A percentile compares a stretch with the other conserved stretches of the same genome.
Evolutionary conservation across 768 basidiomycete genomes (phyloP).

Genomic region (Cantharellus anzutake): DNA sequence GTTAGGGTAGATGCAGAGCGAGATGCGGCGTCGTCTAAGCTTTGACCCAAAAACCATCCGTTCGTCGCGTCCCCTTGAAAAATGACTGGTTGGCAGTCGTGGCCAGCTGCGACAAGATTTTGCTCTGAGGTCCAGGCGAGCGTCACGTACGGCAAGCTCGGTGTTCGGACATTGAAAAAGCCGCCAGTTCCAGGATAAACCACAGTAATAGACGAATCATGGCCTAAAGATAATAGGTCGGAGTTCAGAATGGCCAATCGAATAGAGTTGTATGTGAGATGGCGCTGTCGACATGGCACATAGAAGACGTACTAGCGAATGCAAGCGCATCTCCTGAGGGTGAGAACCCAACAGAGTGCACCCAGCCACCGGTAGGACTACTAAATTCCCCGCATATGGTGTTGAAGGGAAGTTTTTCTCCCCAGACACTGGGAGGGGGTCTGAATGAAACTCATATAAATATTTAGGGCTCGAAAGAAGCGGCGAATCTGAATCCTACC

Average conservation of each 20-base stretch:
- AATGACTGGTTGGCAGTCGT: constrained; percentile 90
- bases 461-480: neutral
- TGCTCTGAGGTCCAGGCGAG: constrained; percentile 76
- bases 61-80: constrained; percentile 45
- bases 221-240: constrained; percentile 32
- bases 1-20: constrained; percentile 7
- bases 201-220: constrained; percentile 84
- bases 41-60: constrained; percentile 68
- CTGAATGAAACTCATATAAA: constrained; percentile 21
- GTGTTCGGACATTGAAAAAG: constrained; percentile 53
- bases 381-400: constrained; percentile 89
- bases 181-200: constrained; percentile 60
- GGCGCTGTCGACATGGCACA: neutral
- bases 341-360: constrained; percentile 88
- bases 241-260: neutral
- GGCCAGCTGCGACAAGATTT: constrained; percentile 76
- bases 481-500: constrained; percentile 24
- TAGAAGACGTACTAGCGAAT: constrained; percentile 56
- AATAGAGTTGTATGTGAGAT: neutral
- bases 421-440: constrained; percentile 83
- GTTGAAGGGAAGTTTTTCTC: constrained; percentile 95
- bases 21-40: constrained; percentile 63
- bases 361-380: constrained; percentile 89
- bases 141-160: constrained; percentile 65
- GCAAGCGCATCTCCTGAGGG: constrained; percentile 90